Evolutionary conservation across 495 filamentous ascomycete species (phyloP), one percentile per base, ranked within the genome.

Genomic region (Tuber aestivum): DNA sequence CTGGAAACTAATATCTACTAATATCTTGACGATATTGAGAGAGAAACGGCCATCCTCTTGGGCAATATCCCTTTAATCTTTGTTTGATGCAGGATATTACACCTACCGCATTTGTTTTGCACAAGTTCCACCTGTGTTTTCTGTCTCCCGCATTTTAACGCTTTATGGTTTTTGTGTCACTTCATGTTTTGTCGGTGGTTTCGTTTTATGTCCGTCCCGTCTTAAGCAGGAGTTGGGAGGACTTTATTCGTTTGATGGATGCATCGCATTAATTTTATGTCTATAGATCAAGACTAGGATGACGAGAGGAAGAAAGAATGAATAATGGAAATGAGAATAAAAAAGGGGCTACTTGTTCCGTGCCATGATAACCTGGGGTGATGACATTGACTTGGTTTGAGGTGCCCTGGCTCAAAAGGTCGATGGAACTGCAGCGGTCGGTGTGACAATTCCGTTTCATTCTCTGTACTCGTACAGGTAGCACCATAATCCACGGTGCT

Each of bases 1-100:
- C 56, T 65, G 56, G 56, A 65, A 65, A 65, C 56, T 65, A 65
- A 65, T 65, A 65, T 65, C 56, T 65, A 65, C 56, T 65, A 65
- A 65, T 65, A 32, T 65, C 56, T 65, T 65, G 56, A 65, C 56
- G 27, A 65, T 65, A 65, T 65, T n/a, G 56, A 65, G 27, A 65
- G 56, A 65, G 56, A 65, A 65, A 65, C 56, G 56, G 56, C 12
- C 56, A 16, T 32, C 56, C 32, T 65, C 32, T 65, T 65, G 10
- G 56, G 56, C 12, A 32, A 4, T 32, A 65, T 65, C 32, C 27
- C 56, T 27, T 56, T 10, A 14, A 56, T 56, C 50, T 18, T 65
- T 65, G 56, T 65, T 65, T 65, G 56, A 65, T 10, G 56, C 56
- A 3, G n/a, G 56, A 18, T 65, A 32, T 65, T 65, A 32, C 12